Evolutionary conservation across 345 rosid species (phyloP), one percentile per base, ranked within the genome.

Genomic region (Sonneratia alba): DNA sequence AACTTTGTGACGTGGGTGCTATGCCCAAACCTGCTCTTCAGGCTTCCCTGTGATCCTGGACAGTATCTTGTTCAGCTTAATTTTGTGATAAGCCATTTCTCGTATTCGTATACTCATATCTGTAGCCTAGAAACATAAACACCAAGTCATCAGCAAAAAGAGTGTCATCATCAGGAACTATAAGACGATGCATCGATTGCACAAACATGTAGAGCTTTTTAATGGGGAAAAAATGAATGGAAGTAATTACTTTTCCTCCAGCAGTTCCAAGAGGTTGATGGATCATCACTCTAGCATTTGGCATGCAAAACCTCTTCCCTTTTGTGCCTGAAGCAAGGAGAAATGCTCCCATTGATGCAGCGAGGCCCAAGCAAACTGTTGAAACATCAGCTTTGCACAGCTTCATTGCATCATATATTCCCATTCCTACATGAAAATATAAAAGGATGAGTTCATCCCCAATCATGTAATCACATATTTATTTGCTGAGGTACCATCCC

Each of bases 301-400:
- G 98, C 98, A 94, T 91, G 85, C 95, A 91, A 67, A 80, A 91
- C 45, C 98, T 89, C 87, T 94, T 91, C 75, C 96, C 98, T 88
- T 88, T 87, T 3, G 93, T 71, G 61, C 98, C 98, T 72, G 91
- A 66, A 71, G 95, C 93, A 71, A 94, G 93, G 45, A 94, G 87
- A 78, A 94, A 90, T 24, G 98, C 96, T 67, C 91, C 94, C 95
- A 88, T 90, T 21, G 98, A 94, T 73, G 97, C 97, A 5, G 98
- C 96, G 73, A 94, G 84, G 0, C 98, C 98, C 36, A 91, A 71
- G 77, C 98, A 94, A 82, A 94, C 85, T 67, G 98, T 94, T 3
- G 98, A 94, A 74, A 94, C 88, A 77, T 94, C 98, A 37, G 98
- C 98, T 75, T 91, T 91, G 80, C 96, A 89, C 78, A 89, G 78